Evolutionary conservation across 768 basidiomycete species (phyloP), one percentile per base, ranked within the genome.

Genomic region (Leccinellum rugosiceps): DNA sequence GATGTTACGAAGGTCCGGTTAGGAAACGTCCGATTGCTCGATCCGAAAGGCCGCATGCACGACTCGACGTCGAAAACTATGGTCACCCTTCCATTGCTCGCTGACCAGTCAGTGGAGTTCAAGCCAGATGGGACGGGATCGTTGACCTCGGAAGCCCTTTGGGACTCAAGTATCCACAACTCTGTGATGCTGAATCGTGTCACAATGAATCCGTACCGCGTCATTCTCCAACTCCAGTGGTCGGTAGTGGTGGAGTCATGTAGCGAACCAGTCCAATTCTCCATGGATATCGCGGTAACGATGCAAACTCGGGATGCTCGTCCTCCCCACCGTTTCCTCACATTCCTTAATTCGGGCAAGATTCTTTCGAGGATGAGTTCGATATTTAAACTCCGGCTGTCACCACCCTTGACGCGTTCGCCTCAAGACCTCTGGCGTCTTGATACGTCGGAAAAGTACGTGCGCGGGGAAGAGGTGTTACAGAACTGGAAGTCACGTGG

Each of bases 131-230:
- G 96, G 3, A 91, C 90, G 8, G 87, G 91, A 11, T 69, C 72
- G 7, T 71, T 98, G 46, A 74, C 79, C 21, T 86, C 85, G 9
- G 83, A 85, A 54, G 88, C 88, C 2, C 77, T 90, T 6, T 98
- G 96, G 95, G 97, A 99, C 74, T 93, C 92, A 1, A 93, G 94
- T 56, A 75, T 92, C 13, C 97, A 98, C 70, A 86, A 92, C 63
- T 94, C 92, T 13, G 70, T 84, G 15, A 75, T 95, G 45, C 80
- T 99, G 59, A 96, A 99, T 70, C 83, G 87, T 26, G 87, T 94
- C 38, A 96, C 94, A 2, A 79, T 83, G 3, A 68, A 83, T 4
- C 84, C 85, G 47, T 92, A 95, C 62, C 86, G 91, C 35, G 78
- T 97, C 10, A 76, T 97, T 31, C 68, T 98, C 26, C 88, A 91